Evolutionary conservation across 2,329 filamentous ascomycete genomes (phyloP).

Genomic region (Celoporthe dispersa): DNA sequence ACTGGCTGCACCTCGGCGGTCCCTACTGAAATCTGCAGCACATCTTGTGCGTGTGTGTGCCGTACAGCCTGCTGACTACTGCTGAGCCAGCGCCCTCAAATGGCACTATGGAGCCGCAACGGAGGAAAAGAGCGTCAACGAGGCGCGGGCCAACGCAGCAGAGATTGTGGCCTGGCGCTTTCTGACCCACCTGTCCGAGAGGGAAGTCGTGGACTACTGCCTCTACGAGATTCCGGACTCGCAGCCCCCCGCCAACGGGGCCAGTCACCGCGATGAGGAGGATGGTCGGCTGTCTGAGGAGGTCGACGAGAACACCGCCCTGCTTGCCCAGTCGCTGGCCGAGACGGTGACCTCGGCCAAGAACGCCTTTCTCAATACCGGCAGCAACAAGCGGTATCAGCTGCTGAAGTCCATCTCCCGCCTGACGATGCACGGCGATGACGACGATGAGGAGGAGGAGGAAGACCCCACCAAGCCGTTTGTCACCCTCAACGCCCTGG

Average conservation of each 20-base stretch:
- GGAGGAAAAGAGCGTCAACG: conserved; percentile 68
- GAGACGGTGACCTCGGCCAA: conserved; percentile 34
- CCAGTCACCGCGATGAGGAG: conserved; percentile 45
- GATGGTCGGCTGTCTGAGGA: conserved; percentile 33
- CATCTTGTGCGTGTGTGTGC: background rate
- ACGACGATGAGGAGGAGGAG: conserved; percentile 50
- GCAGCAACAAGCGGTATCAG: conserved; percentile 52
- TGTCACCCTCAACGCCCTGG: conserved; percentile 80
- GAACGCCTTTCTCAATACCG: conserved; percentile 38
- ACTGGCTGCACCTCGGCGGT: background rate
- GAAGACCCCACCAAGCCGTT: conserved; percentile 73
- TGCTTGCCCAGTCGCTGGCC: conserved; percentile 44
- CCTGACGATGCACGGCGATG: conserved; percentile 53
- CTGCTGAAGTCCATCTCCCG: conserved; percentile 60
- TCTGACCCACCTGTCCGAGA: conserved; percentile 70
- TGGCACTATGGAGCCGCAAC: conserved; percentile 71
- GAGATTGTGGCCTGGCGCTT: conserved; percentile 84
- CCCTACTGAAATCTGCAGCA: background rate
- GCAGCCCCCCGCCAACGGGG: conserved; percentile 33
- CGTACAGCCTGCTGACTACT: conserved; percentile 21
- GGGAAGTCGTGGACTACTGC: conserved; percentile 75
- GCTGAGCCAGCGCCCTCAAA: conserved; percentile 65
- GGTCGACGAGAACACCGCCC: conserved; percentile 51
- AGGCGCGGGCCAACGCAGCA: conserved; percentile 73
- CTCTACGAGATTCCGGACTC: conserved; percentile 70